These are phyloP conservation scores for Orbilia ellipsospora DNA, from an alignment of 2,329 filamentous ascomycete species.

Conservation along the genomic window DNA sequence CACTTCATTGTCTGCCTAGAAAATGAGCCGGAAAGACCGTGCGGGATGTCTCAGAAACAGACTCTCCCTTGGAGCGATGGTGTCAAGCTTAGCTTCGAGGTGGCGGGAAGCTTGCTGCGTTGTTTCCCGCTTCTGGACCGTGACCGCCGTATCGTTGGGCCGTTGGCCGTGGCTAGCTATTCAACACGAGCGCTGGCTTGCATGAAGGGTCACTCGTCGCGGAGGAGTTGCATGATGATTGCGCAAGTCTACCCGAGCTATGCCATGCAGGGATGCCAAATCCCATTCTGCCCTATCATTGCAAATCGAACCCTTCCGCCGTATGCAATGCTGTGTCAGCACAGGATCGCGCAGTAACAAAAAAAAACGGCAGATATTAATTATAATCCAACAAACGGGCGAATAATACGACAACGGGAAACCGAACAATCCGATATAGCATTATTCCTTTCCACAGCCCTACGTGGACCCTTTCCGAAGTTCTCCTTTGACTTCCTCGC, in stretches of 20 bases:
- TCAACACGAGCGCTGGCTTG: not conserved
- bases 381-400: no score
- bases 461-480: constrained; percentile 5
- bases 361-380: no score
- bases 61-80: not conserved
- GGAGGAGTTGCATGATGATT: constrained; percentile 10
- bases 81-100: no score
- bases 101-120: no score
- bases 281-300: constrained; percentile 3
- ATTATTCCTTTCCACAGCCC: not conserved
- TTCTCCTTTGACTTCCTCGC: no score
- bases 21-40: constrained; percentile 53
- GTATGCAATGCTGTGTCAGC: no score
- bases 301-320: not conserved
- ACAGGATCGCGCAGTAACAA: no score
- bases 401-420: no score
- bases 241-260: constrained; percentile 23
- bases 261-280: not conserved
- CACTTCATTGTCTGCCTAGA: constrained; percentile 49
- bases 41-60: constrained; percentile 37
- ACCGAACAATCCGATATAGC: not conserved
- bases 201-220: no score
- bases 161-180: not conserved
- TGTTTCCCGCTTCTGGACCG: not conserved
- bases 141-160: not conserved